These are phyloP conservation scores for Aureobasidium uvarum DNA, from an alignment of 2,329 filamentous ascomycete genomes.

Conservation along the genomic window DNA sequence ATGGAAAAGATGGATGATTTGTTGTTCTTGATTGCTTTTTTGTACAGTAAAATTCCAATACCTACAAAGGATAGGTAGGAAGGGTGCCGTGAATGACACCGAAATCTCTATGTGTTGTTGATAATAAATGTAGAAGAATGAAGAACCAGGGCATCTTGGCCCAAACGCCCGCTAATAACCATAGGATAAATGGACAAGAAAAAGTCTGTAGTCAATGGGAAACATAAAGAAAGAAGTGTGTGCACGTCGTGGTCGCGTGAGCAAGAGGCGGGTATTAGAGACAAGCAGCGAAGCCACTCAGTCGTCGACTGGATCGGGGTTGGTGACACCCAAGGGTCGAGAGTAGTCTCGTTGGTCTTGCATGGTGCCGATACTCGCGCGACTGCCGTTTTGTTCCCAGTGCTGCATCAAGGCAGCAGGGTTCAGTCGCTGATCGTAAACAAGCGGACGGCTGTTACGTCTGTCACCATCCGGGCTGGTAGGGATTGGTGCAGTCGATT, in stretches of 20 bases:
- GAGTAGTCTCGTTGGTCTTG: conserved; percentile 51
- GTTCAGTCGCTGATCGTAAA: conserved; percentile 52
- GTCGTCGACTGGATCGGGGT: conserved; percentile 35
- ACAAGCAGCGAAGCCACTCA: background rate
- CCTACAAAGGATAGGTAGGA: background rate
- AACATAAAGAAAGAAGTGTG: conserved; percentile 3
- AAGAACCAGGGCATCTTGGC: background rate
- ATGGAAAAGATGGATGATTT: background rate
- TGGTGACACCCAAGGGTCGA: conserved; percentile 46
- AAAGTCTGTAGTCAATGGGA: background rate
- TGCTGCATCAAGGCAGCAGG: conserved; percentile 48
- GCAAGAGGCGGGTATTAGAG: no score
- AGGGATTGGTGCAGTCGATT: conserved; percentile 31
- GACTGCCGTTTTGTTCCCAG: conserved; percentile 46
- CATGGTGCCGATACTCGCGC: conserved; percentile 48
- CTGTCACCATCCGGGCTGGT: conserved; percentile 35
- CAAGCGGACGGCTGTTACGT: conserved; percentile 46
- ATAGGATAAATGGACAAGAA: background rate
- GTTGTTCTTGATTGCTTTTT: background rate
- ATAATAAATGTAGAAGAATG: background rate
- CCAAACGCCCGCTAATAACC: conserved; percentile 22
- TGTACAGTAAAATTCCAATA: background rate
- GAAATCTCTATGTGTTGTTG: background rate
- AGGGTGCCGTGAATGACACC: no score
- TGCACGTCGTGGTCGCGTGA: conserved; percentile 14